Conservation (phyloP, 805 yeast genomes). For the Saccharomycopsis fermentans region DNA sequence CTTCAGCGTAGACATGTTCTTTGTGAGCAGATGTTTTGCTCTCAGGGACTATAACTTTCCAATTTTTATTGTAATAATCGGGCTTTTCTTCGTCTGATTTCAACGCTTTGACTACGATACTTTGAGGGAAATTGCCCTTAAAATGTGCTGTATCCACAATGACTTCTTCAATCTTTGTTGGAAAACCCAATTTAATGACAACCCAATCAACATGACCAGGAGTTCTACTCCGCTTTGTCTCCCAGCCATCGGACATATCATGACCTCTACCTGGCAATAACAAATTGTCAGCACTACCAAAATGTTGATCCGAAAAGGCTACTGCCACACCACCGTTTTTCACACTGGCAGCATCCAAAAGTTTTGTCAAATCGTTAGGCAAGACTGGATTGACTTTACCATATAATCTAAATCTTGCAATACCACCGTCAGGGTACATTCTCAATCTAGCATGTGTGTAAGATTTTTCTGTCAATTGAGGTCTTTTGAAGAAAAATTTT, state of each 20-base stretch:
- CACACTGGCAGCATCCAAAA: slow-evolving; percentile 71
- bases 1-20: slow-evolving; percentile 49
- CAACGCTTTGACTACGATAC: slow-evolving; percentile 57
- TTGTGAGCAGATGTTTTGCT: slow-evolving; percentile 74
- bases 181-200: slow-evolving; percentile 65
- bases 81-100: slow-evolving; percentile 24
- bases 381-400: slow-evolving; percentile 73
- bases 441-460: slow-evolving; percentile 76
- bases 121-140: slow-evolving; percentile 92
- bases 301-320: slow-evolving; percentile 81
- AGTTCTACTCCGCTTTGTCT: slow-evolving; percentile 78
- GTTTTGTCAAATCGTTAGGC: slow-evolving; percentile 35
- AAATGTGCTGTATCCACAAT: slow-evolving; percentile 88
- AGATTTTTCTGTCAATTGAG: slow-evolving; percentile 42
- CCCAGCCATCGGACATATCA: slow-evolving; percentile 99
- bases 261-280: slow-evolving; percentile 88
- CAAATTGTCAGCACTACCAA: slow-evolving; percentile 84
- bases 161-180: slow-evolving; percentile 48
- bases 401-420: slow-evolving; percentile 84
- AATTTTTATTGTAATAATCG: slow-evolving; percentile 33
- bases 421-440: slow-evolving; percentile 98
- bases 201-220: slow-evolving; percentile 91
- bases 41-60: slow-evolving; percentile 59
- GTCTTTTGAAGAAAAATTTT: slow-evolving; percentile 68
- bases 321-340: slow-evolving; percentile 84